Percentiles rank a stretch among this genome's conserved stretches.
phyloP scores from a whole-genome alignment of 768 basidiomycete genomes.

The Panus rudis region DNA sequence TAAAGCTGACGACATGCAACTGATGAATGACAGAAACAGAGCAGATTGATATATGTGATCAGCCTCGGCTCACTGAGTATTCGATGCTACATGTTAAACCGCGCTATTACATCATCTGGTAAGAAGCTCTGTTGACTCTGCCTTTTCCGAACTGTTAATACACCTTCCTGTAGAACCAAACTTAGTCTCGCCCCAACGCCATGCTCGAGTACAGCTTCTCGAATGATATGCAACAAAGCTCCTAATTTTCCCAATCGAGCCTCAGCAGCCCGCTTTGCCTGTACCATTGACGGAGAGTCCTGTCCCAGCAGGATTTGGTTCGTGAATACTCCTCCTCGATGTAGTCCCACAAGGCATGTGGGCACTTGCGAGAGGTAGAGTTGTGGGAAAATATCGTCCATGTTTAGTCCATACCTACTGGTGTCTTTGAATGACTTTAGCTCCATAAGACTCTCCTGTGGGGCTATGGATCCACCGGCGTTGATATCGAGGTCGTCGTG shows the following conservation, averaged over 20 bases:
- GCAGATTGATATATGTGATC: too few species aligned
- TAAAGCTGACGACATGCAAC: too few species aligned
- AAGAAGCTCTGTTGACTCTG: slow-evolving; percentile 35
- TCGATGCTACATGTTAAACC: too few species aligned
- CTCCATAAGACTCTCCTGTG: not conserved
- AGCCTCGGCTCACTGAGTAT: too few species aligned
- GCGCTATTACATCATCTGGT: slow-evolving; percentile 35
- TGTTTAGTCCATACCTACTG: not conserved
- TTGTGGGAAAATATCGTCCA: slow-evolving; percentile 56
- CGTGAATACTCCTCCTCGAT: slow-evolving; percentile 49
- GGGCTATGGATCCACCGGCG: not conserved
- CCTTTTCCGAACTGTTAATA: slow-evolving; percentile 45
- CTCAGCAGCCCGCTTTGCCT: slow-evolving; percentile 16
- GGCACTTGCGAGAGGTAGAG: slow-evolving; percentile 63
- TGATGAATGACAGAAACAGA: too few species aligned
- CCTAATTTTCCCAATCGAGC: slow-evolving; percentile 25
- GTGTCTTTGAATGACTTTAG: slow-evolving; percentile 8
- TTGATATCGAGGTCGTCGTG: not conserved
- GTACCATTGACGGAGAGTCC: slow-evolving; percentile 18
- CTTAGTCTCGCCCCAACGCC: slow-evolving; percentile 48
- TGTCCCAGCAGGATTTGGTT: slow-evolving; percentile 42
- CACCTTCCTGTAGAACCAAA: slow-evolving; percentile 40
- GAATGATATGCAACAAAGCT: slow-evolving; percentile 29
- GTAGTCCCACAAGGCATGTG: slow-evolving; percentile 52
- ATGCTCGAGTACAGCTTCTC: slow-evolving; percentile 41